Evolutionary conservation across 768 basidiomycete genomes (phyloP).

Genomic region (Terana coerulea): DNA sequence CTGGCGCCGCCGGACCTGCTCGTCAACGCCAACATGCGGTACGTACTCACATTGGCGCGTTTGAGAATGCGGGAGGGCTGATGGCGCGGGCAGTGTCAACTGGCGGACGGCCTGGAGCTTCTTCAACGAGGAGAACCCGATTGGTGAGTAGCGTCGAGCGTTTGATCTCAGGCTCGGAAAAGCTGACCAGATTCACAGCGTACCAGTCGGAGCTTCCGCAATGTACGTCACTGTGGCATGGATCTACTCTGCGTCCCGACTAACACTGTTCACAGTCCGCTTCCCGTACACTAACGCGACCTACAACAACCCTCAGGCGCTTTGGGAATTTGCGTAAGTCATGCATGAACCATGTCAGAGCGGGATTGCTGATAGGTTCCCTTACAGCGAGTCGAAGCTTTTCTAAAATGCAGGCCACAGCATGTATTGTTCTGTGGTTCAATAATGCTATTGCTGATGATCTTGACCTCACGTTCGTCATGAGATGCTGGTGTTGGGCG

Average conservation of each 20-base stretch:
- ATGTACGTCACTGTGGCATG: no score
- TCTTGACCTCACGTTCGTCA: neutral
- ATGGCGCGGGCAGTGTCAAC: no score
- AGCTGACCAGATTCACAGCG: constrained; percentile 18
- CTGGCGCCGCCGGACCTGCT: constrained; percentile 37
- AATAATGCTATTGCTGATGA: neutral
- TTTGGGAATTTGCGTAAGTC: constrained; percentile 54
- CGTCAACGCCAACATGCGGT: constrained; percentile 40
- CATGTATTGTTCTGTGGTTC: neutral
- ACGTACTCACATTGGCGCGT: constrained; percentile 34
- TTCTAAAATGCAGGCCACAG: neutral
- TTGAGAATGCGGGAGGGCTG: no score
- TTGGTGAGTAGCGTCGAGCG: constrained; percentile 27
- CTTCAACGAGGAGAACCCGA: constrained; percentile 27
- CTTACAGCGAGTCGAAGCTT: neutral
- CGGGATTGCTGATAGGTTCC: neutral
- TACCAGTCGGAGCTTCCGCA: constrained; percentile 30
- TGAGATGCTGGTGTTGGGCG: no score
- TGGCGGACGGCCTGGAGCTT: constrained; percentile 34
- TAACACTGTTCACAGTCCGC: no score
- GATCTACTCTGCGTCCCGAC: no score
- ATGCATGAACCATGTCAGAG: no score
- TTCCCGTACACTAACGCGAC: constrained; percentile 61
- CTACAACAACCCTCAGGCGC: constrained; percentile 59
- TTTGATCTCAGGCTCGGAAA: neutral